Base-by-base conservation (phyloP, 1,139 yeast species). In the Pichia sp. region DNA sequence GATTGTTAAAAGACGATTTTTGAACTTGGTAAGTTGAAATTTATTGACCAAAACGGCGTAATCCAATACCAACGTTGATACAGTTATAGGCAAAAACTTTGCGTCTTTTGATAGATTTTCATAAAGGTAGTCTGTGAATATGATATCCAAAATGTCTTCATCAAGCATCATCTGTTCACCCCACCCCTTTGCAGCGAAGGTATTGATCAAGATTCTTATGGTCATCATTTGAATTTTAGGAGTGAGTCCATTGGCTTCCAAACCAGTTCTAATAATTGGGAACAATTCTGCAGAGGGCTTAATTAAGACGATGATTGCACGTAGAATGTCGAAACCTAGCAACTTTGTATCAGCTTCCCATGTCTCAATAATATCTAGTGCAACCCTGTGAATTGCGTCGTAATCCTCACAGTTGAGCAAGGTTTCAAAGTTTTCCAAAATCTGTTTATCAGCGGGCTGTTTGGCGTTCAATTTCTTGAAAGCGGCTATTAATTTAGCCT, bases 291-390 rank as follows among this genome's bases (percentile, higher is more conserved):
- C 69, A 19, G 75, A 69, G 30, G 73, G 72, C 1, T 72, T 69
- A 5, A 79, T 66, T 13, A 71, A 64, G 1, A 76, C 69, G 2
- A 81, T 73, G 1, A 79, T 71, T 16, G 79, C 64, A 49, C 90
- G 74, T 49, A 84, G 64, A 15, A 84, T 68, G 65, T 85, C 90
- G 61, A 76, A 75, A 0, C 83, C 86, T 2, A 85, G 78, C 4
- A 81, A 71, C 57, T 78, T 77, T 32, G 76, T 73, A 0, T 65
- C 64, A 7, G 66, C 63, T 11, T 69, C 67, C 87, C 87, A 83
- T 0, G 66, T 58, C 16, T 69, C 62, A 41, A 75, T 70, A 7
- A 81, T 77, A 10, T 70, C 67, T 19, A 55, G 16, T 0, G 66
- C 62, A 26, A 59, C 16, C 7, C 51, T 26, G 4, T 60, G 52